Conservation (phyloP, 1,284 basidiomycete genomes). For the Vanrija pseudolonga region DNA sequence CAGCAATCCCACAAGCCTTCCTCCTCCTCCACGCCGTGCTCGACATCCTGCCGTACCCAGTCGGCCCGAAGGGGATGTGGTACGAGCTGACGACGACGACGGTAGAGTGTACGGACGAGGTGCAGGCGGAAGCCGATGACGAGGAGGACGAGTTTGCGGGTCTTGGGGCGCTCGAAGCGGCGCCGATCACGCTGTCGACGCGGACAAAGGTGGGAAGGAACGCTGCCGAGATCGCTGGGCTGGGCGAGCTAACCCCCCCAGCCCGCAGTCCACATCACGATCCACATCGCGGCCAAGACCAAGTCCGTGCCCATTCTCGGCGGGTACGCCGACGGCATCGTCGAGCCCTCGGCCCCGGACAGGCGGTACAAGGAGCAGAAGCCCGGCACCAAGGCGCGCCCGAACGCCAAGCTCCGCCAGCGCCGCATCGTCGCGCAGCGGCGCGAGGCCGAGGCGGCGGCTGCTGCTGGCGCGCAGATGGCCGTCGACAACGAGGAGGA, state of each 20-base stretch:
- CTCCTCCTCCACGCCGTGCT: conserved; percentile 69
- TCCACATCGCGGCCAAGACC: not conserved
- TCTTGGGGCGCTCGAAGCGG: conserved; percentile 8
- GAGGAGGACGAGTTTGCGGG: conserved; percentile 9
- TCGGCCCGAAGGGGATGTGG: conserved; percentile 57
- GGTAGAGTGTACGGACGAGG: conserved; percentile 71
- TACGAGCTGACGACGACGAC: conserved; percentile 70
- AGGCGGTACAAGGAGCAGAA: not conserved
- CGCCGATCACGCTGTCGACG: not conserved
- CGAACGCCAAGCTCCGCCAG: not conserved
- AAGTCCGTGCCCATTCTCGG: not conserved
- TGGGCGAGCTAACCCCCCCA: not conserved
- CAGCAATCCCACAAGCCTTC: conserved; percentile 77
- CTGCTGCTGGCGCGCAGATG: not conserved
- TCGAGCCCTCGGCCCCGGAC: not conserved
- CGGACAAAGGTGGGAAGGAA: conserved; percentile 5
- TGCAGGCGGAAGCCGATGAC: conserved; percentile 37
- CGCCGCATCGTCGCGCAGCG: not conserved
- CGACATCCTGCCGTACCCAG: conserved; percentile 64
- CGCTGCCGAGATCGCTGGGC: not conserved
- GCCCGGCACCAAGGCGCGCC: not conserved
- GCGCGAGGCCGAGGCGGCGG: not conserved
- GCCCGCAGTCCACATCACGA: conserved; percentile 1
- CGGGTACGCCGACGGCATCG: not conserved
- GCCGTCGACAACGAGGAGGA: conserved; percentile 5